These are phyloP conservation scores for Euphrasia confusa DNA, from an alignment of 257 asterid species.

Conservation along the genomic window DNA sequence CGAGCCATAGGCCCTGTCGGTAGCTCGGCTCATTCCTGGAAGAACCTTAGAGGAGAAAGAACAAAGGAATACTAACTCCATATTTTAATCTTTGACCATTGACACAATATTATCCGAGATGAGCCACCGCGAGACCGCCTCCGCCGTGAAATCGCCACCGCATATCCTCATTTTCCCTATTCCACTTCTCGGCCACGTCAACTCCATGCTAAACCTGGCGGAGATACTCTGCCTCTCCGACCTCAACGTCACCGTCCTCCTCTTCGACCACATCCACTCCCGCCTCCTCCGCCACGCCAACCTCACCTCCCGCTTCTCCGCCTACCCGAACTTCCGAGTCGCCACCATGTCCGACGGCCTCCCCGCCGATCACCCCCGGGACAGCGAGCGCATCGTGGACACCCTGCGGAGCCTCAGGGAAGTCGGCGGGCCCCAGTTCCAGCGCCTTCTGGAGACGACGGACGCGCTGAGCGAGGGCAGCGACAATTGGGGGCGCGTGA, in stretches of 20 bases:
- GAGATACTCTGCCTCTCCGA: constrained; percentile 2
- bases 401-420: neutral
- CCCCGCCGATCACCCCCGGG: neutral
- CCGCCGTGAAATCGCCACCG: neutral
- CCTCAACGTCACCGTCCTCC: constrained; percentile 10
- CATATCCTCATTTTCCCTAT: neutral
- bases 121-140: neutral
- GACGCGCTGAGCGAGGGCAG: constrained; percentile 3
- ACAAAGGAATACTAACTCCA: no score
- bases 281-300: constrained; percentile 8
- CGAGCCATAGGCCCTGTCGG: no score
- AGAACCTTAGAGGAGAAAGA: no score
- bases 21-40: no score
- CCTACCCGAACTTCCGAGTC: constrained; percentile 1
- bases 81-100: no score
- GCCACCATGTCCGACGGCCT: constrained; percentile 12
- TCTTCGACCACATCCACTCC: constrained; percentile 2
- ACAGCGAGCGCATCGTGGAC: constrained; percentile 1
- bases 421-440: neutral
- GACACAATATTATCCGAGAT: neutral
- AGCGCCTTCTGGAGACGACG: neutral
- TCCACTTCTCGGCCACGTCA: neutral
- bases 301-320: constrained; percentile 2
- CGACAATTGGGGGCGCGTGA: constrained; percentile 1
- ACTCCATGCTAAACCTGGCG: constrained; percentile 6